Evolutionary conservation across 2,329 filamentous ascomycete species (phyloP).

Genomic region (Escovopsis weberi): DNA sequence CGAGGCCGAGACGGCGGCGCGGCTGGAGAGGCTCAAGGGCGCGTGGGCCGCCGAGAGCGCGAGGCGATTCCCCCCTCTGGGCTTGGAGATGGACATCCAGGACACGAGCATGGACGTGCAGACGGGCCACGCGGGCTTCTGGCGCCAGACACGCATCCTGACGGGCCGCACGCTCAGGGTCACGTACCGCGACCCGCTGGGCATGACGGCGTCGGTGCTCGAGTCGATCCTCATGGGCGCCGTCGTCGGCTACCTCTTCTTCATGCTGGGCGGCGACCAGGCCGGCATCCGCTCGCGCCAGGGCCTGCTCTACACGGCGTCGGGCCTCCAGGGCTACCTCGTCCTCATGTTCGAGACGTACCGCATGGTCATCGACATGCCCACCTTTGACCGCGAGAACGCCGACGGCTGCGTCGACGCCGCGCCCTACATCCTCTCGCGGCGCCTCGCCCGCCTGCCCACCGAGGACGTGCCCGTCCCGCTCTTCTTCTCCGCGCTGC

Average conservation of each 20-base stretch:
- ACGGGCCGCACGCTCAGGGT: constrained; percentile 56
- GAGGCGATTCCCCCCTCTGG: constrained; percentile 12
- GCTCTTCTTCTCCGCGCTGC: constrained; percentile 53
- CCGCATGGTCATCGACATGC: constrained; percentile 59
- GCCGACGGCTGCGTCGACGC: constrained; percentile 59
- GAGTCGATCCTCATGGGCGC: constrained; percentile 59
- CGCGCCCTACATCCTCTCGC: constrained; percentile 53
- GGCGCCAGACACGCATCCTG: constrained; percentile 49
- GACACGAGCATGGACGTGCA: background rate
- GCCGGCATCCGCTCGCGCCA: constrained; percentile 60
- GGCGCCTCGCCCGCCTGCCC: constrained; percentile 51
- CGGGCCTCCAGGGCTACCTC: constrained; percentile 61
- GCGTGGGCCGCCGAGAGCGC: constrained; percentile 38
- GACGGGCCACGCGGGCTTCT: constrained; percentile 37
- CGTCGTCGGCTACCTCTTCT: constrained; percentile 61
- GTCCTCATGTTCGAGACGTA: constrained; percentile 66
- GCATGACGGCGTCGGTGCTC: constrained; percentile 53
- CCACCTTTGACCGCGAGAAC: constrained; percentile 60
- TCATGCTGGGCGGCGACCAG: constrained; percentile 47
- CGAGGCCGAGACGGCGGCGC: constrained; percentile 41
- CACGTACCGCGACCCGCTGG: constrained; percentile 64
- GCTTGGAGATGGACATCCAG: constrained; percentile 1
- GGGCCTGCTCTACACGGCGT: constrained; percentile 57
- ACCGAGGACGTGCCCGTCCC: constrained; percentile 63
- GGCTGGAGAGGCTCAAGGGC: constrained; percentile 46